Conservation (phyloP, 2,329 filamentous ascomycete species). For the Aspergillus phoenicis region DNA sequence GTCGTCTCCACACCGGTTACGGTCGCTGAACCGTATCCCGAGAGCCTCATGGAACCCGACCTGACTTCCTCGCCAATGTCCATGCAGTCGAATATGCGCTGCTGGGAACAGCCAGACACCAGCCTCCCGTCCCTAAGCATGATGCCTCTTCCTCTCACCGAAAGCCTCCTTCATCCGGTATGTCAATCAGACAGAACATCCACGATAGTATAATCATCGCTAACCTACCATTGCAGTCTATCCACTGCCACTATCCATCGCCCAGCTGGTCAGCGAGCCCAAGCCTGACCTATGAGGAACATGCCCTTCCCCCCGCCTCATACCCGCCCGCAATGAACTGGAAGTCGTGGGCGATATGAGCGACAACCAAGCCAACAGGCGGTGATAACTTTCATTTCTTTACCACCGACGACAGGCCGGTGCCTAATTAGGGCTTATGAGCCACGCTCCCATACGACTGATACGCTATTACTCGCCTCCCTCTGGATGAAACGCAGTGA, state of each 20-base stretch:
- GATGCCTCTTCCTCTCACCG: slow-evolving; percentile 38
- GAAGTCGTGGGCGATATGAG: slow-evolving; percentile 32
- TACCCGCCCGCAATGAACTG: slow-evolving; percentile 36
- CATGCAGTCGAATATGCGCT: slow-evolving; percentile 33
- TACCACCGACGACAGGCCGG: neutral
- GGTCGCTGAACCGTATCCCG: slow-evolving; percentile 39
- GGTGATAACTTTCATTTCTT: neutral
- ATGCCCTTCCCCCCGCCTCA: slow-evolving; percentile 36
- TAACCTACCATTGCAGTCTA: slow-evolving; percentile 30
- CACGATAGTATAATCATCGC: neutral
- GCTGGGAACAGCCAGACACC: slow-evolving; percentile 38
- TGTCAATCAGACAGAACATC: slow-evolving; percentile 20
- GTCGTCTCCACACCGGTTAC: slow-evolving; percentile 39
- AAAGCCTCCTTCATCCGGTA: slow-evolving; percentile 42
- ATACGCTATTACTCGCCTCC: neutral
- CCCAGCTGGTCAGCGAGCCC: slow-evolving; percentile 43
- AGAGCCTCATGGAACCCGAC: slow-evolving; percentile 35
- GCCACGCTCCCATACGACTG: neutral
- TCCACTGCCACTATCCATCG: slow-evolving; percentile 44
- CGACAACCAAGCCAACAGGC: neutral
- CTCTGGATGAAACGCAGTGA: neutral
- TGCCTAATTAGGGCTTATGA: slow-evolving; percentile 5
- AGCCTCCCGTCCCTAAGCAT: slow-evolving; percentile 35
- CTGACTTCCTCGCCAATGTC: slow-evolving; percentile 38
- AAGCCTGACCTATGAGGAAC: slow-evolving; percentile 42